phyloP scores from a whole-genome alignment of 2,329 filamentous ascomycete species.

The Trichoderma atroviride region DNA sequence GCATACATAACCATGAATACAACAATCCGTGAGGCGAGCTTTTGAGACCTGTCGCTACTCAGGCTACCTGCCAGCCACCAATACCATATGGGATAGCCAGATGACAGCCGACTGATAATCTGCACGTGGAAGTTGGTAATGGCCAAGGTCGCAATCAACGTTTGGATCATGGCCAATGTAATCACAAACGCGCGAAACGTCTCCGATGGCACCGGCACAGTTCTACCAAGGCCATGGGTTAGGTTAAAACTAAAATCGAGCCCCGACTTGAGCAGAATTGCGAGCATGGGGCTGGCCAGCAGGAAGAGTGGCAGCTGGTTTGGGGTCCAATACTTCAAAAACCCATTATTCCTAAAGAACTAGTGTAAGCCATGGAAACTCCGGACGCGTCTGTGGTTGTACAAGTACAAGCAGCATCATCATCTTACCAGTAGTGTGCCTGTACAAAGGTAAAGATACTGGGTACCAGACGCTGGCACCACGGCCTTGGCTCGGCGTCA shows the following conservation, averaged over 20 bases:
- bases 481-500: constrained; percentile 56
- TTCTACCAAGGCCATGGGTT: constrained; percentile 18
- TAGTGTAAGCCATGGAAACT: neutral
- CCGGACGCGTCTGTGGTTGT: neutral
- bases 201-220: constrained; percentile 24
- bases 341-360: constrained; percentile 74
- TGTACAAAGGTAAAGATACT: constrained; percentile 95
- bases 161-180: constrained; percentile 71
- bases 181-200: constrained; percentile 42
- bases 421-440: constrained; percentile 80
- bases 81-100: constrained; percentile 89
- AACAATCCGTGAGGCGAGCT: constrained; percentile 49
- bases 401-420: constrained; percentile 19
- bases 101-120: constrained; percentile 86
- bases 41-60: constrained; percentile 37
- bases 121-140: constrained; percentile 88
- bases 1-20: constrained; percentile 80
- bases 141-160: constrained; percentile 70
- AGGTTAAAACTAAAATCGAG: constrained; percentile 41
- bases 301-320: constrained; percentile 87
- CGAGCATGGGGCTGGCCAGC: constrained; percentile 77
- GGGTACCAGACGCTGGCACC: constrained; percentile 74
- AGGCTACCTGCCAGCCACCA: constrained; percentile 68
- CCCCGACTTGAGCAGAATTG: constrained; percentile 63
- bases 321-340: constrained; percentile 86